Percentiles rank a stretch among this genome's conserved stretches.
These are phyloP conservation scores for Anisogramma anomala DNA, from an alignment of 2,329 filamentous ascomycete genomes.

Conservation along the genomic window DNA sequence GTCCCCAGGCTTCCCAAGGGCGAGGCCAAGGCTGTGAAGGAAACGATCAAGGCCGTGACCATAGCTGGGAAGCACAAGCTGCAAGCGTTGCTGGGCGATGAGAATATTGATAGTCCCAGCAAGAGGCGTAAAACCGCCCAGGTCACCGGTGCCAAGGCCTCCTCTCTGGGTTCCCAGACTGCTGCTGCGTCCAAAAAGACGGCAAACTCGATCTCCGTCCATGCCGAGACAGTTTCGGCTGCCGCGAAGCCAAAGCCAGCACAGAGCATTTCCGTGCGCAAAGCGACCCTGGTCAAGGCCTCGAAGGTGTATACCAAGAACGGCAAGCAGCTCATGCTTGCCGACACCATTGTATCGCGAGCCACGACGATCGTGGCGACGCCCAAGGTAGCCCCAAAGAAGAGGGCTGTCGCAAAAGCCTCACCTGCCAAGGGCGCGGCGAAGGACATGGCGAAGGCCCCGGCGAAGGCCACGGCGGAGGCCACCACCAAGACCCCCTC, in stretches of 20 bases:
- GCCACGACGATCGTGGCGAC: constrained; percentile 1
- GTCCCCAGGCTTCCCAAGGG: constrained; percentile 45
- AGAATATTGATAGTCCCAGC: constrained; percentile 20
- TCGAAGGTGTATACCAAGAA: constrained; percentile 13
- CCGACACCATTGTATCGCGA: constrained; percentile 11
- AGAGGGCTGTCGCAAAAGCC: neutral
- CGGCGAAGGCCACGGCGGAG: constrained; percentile 1
- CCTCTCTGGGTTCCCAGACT: constrained; percentile 24
- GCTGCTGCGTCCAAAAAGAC: constrained; percentile 28
- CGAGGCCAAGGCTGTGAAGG: constrained; percentile 17
- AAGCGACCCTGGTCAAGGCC: constrained; percentile 12
- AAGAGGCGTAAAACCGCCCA: constrained; percentile 39
- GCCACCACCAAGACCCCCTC: neutral
- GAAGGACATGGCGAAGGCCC: neutral
- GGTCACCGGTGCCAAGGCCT: constrained; percentile 27
- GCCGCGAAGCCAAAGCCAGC: constrained; percentile 1
- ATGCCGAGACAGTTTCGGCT: constrained; percentile 21
- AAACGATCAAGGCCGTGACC: constrained; percentile 15
- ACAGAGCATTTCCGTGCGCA: constrained; percentile 9
- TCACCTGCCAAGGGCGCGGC: constrained; percentile 3
- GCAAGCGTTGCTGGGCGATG: constrained; percentile 37
- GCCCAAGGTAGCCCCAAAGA: neutral
- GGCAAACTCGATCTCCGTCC: constrained; percentile 28
- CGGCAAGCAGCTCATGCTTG: constrained; percentile 12
- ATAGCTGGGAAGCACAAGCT: constrained; percentile 45